Evolutionary conservation across 768 basidiomycete species (phyloP).

Genomic region (Leucosporidium creatinivorum): DNA sequence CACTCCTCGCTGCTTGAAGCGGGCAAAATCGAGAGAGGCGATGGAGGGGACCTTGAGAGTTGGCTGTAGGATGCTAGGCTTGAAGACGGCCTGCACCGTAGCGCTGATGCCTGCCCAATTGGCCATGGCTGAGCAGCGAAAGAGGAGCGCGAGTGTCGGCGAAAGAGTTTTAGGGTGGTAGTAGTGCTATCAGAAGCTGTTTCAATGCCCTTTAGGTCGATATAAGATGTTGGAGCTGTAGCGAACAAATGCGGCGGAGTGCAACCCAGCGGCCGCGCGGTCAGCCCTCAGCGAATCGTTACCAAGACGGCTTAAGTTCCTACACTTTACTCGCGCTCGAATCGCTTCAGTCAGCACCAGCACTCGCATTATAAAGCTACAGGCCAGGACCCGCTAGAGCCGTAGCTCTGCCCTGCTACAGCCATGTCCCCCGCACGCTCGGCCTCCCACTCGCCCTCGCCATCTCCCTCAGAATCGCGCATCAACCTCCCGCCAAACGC

Average conservation of each 20-base stretch:
- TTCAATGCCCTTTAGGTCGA: not conserved
- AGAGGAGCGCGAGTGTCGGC: not conserved
- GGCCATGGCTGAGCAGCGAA: not conserved
- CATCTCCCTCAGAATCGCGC: not conserved
- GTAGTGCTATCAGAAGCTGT: not conserved
- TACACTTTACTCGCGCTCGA: not conserved
- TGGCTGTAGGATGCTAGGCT: constrained; percentile 10
- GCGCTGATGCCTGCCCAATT: constrained; percentile 20
- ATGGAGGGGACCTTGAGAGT: constrained; percentile 43
- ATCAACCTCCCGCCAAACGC: not conserved
- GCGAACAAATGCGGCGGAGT: no score
- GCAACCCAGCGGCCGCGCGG: not conserved
- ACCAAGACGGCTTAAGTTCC: not conserved
- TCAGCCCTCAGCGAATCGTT: not conserved
- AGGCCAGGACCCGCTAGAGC: not conserved
- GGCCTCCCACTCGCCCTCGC: not conserved
- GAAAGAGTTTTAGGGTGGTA: not conserved
- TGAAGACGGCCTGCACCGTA: constrained; percentile 9
- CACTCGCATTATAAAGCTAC: not conserved
- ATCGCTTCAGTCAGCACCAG: no score
- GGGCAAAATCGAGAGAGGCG: constrained; percentile 69
- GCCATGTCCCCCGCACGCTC: not conserved
- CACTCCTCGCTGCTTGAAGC: constrained; percentile 67
- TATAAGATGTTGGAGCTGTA: not conserved
- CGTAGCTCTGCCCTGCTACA: not conserved